Base-by-base conservation (phyloP, 2,329 filamentous ascomycete genomes). In the Arachnomyces sp. region DNA sequence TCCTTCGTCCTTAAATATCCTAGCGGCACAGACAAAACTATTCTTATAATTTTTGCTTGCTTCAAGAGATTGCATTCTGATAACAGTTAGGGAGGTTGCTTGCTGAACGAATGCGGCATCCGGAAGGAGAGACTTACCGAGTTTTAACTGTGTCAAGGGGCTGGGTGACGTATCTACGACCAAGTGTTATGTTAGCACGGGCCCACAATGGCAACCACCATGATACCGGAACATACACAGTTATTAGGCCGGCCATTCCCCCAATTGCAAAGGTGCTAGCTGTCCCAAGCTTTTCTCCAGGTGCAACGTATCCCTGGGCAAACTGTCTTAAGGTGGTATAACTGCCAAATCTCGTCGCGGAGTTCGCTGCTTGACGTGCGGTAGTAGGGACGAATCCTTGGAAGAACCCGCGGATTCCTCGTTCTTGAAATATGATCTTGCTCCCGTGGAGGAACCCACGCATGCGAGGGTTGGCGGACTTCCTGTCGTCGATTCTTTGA, bases 381-480 rank as follows among this genome's bases (percentile, higher is more conserved):
- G 92, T 96, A 2, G 92, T 98, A 0, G 92, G 92, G 7, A 93
- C 81, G 56, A 98, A 92, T 16, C 92, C 92, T 61, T 96, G 88
- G 74, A 98, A 94, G 72, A 98, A 96, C 36, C 90, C 92, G 28
- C 82, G 76, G 29, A 95, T 59, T 16, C 92, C 92, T 53, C 90
- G 81, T 61, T 98, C 92, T 47, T 83, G 79, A 30, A 81, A 82
- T 46, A 98, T 96, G 43, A 96, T 76, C 39, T 78, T 80, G 11
- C 88, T 84, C 37, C 90, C 92, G 61, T 96, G 85, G 13, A 96
- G 70, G 67, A 98, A 95, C 17, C 92, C 92, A 45, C 81, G 78
- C 79, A 98, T 82, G 12, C 90, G 81, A 28, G 92, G 92, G 29
- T 86, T 85, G 18, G 78, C 72, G 3, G 77, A 74, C 70, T 98